Evolutionary conservation across 2,329 filamentous ascomycete species (phyloP).

Genomic region (Monosporascus sp.): DNA sequence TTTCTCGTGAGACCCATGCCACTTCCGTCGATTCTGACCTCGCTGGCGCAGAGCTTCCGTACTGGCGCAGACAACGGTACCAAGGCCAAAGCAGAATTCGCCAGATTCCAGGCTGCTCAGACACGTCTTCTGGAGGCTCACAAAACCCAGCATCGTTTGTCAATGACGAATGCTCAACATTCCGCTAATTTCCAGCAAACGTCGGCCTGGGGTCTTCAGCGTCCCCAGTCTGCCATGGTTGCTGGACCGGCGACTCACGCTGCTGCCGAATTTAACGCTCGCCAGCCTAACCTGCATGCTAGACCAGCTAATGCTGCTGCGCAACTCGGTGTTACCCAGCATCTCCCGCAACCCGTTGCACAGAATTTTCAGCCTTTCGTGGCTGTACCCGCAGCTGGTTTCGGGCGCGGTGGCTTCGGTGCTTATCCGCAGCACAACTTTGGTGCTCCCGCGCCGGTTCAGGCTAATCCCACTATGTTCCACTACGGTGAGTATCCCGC

Average conservation of each 20-base stretch:
- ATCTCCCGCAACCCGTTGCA: no score
- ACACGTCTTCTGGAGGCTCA: neutral
- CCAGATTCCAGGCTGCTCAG: neutral
- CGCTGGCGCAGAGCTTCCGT: neutral
- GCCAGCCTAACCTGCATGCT: no score
- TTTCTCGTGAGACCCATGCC: conserved; percentile 7
- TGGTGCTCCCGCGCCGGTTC: neutral
- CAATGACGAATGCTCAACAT: neutral
- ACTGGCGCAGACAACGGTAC: neutral
- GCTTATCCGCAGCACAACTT: neutral
- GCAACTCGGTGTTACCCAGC: no score
- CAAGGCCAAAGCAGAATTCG: neutral
- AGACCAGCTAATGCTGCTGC: no score
- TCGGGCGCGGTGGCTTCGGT: neutral
- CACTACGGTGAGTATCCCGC: neutral
- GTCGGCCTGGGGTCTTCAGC: neutral
- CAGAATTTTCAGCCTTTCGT: no score
- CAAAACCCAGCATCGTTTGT: neutral
- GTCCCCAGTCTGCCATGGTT: neutral
- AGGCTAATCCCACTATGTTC: neutral
- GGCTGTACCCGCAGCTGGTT: no score
- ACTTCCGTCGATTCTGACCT: neutral
- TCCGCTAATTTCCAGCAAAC: no score
- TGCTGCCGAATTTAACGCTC: neutral
- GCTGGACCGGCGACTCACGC: neutral